Base-by-base conservation (phyloP, 2,329 filamentous ascomycete genomes). In the Colletotrichum sp. region DNA sequence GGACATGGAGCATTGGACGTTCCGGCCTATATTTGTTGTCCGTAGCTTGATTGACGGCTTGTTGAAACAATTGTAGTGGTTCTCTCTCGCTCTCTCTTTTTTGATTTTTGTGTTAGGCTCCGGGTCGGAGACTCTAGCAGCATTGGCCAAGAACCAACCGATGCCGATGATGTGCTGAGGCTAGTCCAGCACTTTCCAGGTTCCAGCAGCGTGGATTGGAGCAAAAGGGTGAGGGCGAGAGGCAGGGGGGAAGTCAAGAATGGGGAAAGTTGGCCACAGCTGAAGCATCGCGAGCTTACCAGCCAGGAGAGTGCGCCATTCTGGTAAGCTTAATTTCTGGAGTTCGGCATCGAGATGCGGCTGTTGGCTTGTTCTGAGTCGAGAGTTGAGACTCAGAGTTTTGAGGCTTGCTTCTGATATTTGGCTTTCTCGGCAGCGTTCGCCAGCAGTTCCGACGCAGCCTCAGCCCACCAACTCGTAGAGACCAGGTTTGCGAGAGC, bases 1-100 rank as follows among this genome's bases (percentile, higher is more conserved):
- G 72, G 72, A 56, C 38, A 59, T 62, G 73, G 63, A 36, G 73
- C 73, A 61, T 64, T 64, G 63, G 63, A 36, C 63, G 69, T 68
- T 75, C 69, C 69, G 73, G 69, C 63, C 62, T 68, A 58, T 64
- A 68, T 38, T 59, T 69, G 58, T 16, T 26, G 52, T 43, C 30
- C 43, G 30, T 63, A 58, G 63, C 21, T 64, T 63, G 34, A 26
- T 38, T 64, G 56, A 66, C 30, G 55, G 55, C 28, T 24, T 10
- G 69, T 73, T 73, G 73, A 75, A 75, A 69, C 73, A 67, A 58
- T 38, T 16, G 32, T 10, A 48, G 38, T 7, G 30, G 24, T 66
- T 16, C 21, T 18, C 12, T 24, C 16, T 14, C 28, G 14, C n/a
- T 24, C n/a, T 26, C 30, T 26, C 30, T 38, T 16, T 36, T 38